Conservation (phyloP, 306 rosid species). For the Crataegus laevigata region DNA sequence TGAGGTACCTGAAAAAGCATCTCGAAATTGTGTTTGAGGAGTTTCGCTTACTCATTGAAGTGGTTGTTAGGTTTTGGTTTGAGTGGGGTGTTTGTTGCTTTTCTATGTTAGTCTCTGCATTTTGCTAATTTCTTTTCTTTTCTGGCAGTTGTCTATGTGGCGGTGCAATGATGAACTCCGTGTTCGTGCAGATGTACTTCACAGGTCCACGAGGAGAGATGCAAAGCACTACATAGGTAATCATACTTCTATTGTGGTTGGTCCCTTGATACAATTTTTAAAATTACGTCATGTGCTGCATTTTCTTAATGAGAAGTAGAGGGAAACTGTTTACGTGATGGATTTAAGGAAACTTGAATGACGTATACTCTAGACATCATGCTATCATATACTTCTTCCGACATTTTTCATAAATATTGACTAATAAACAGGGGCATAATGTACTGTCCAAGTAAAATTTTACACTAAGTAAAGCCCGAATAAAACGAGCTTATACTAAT, state of each 20-base stretch:
- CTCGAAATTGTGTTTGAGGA: conserved; percentile 8
- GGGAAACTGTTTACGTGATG: not conserved
- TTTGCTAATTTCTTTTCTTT: conserved; percentile 7
- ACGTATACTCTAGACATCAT: not conserved
- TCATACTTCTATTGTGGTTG: not conserved
- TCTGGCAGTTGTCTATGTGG: conserved; percentile 93
- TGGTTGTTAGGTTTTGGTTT: not conserved
- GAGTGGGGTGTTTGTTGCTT: not conserved
- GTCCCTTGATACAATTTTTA: not conserved
- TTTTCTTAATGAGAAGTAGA: not conserved
- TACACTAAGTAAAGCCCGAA: not conserved
- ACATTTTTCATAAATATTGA: too few species aligned
- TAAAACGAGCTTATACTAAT: not conserved
- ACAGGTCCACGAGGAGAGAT: conserved; percentile 64
- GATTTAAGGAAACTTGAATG: not conserved
- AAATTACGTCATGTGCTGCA: not conserved
- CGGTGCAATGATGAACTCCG: conserved; percentile 96
- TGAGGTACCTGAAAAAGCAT: conserved; percentile 48
- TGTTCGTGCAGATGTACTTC: conserved; percentile 64
- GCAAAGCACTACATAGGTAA: conserved; percentile 95
- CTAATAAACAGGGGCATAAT: too few species aligned
- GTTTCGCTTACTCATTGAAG: not conserved
- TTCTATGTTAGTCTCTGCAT: not conserved
- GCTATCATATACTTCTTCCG: not conserved
- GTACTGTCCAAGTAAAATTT: too few species aligned